Conservation (phyloP, 257 asterid genomes). For the Penstemon newberryi region DNA sequence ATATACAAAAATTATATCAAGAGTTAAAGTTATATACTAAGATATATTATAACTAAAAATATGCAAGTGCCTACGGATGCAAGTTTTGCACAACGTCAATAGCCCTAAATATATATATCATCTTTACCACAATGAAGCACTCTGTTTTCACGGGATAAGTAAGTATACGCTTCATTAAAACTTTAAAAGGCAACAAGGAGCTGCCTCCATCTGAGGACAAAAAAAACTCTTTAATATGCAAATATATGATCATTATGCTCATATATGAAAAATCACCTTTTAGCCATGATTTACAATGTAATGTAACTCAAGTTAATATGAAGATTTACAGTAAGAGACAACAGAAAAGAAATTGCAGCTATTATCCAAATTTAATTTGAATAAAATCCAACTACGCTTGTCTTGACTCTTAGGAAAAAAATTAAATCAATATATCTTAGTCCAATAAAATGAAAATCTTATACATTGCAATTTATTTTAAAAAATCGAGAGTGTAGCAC, state of each 20-base stretch:
- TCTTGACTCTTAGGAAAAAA: neutral
- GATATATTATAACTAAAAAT: neutral
- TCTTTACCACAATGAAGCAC: neutral
- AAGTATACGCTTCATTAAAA: too few relatives aligned
- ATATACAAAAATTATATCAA: neutral
- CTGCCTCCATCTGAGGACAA: too few relatives aligned
- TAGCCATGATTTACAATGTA: slow-evolving; percentile 2
- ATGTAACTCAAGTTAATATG: slow-evolving; percentile 5
- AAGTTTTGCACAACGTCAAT: neutral
- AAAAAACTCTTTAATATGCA: neutral
- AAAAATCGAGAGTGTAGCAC: neutral
- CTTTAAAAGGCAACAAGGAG: too few relatives aligned
- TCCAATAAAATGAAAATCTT: neutral
- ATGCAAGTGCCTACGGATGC: neutral
- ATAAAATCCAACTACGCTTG: neutral
- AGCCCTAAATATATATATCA: neutral
- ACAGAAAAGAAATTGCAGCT: neutral
- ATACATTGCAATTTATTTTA: neutral
- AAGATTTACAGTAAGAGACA: neutral
- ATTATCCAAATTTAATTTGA: neutral
- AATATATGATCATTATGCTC: neutral
- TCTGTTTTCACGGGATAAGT: neutral
- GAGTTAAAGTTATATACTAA: too few relatives aligned
- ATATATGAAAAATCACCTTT: neutral
- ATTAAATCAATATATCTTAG: neutral